phyloP scores from a whole-genome alignment of 2,329 filamentous ascomycete genomes.

The Microcyclosporella mali region DNA sequence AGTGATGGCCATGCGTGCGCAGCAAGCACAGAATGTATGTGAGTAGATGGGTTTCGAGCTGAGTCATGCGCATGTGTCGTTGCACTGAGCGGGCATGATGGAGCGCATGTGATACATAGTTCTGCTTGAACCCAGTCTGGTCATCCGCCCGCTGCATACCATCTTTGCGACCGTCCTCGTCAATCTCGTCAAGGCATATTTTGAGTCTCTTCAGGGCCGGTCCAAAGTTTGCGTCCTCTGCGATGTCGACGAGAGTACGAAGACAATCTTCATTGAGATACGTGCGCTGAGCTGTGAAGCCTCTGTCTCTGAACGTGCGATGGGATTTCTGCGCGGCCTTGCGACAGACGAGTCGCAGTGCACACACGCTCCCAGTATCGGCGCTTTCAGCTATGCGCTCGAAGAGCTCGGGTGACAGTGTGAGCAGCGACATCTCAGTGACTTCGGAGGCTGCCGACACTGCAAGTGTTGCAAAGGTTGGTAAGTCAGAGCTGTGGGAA shows the following conservation, averaged over 20 bases:
- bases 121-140: too few relatives aligned
- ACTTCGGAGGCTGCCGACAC: too few relatives aligned
- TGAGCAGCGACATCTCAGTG: too few relatives aligned
- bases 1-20: too few relatives aligned
- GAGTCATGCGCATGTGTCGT: too few relatives aligned
- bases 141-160: too few relatives aligned
- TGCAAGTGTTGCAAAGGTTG: too few relatives aligned
- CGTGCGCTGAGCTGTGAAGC: neutral
- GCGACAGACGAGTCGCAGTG: conserved; percentile 3
- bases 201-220: neutral
- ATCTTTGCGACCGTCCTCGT: neutral
- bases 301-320: neutral
- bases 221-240: neutral
- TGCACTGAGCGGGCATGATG: too few relatives aligned
- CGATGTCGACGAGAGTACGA: neutral
- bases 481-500: too few relatives aligned
- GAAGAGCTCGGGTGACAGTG: conserved; percentile 1
- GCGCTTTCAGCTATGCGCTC: conserved; percentile 5
- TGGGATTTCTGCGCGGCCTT: neutral
- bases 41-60: too few relatives aligned
- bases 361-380: neutral
- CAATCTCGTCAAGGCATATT: neutral
- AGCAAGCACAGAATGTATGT: too few relatives aligned
- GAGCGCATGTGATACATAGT: too few relatives aligned
- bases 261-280: conserved; percentile 3